Evolutionary conservation across 306 rosid species (phyloP).

Genomic region (Mimosa pudica): DNA sequence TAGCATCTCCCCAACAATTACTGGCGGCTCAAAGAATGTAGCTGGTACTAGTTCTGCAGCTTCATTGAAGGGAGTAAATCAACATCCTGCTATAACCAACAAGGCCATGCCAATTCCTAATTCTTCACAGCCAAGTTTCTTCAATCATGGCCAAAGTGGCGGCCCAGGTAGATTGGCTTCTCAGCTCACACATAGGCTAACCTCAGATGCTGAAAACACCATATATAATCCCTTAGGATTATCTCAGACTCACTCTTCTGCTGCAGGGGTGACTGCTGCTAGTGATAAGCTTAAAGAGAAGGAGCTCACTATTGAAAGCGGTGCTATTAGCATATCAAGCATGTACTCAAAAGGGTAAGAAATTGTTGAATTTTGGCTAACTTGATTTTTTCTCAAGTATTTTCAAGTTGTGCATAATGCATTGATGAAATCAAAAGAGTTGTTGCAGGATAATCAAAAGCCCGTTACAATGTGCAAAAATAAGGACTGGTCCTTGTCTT

Average conservation of each 20-base stretch:
- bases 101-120: slow-evolving; percentile 55
- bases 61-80: slow-evolving; percentile 56
- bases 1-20: slow-evolving; percentile 49
- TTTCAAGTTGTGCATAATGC: slow-evolving; percentile 6
- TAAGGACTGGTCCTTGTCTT: neutral
- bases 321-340: slow-evolving; percentile 86
- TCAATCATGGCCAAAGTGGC: slow-evolving; percentile 46
- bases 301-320: slow-evolving; percentile 78
- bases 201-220: slow-evolving; percentile 57
- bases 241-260: slow-evolving; percentile 45
- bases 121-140: slow-evolving; percentile 61
- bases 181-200: slow-evolving; percentile 52
- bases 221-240: slow-evolving; percentile 48
- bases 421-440: neutral
- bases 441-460: slow-evolving; percentile 12
- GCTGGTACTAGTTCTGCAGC: slow-evolving; percentile 67
- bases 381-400: neutral
- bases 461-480: neutral
- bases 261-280: slow-evolving; percentile 43
- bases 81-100: slow-evolving; percentile 54
- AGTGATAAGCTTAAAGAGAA: slow-evolving; percentile 80
- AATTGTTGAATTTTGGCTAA: slow-evolving; percentile 13
- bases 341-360: slow-evolving; percentile 93
- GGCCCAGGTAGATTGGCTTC: slow-evolving; percentile 48
- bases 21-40: slow-evolving; percentile 52